These are phyloP conservation scores for Ascoidea rubescens DNA, from an alignment of 805 yeast species.

Conservation along the genomic window DNA sequence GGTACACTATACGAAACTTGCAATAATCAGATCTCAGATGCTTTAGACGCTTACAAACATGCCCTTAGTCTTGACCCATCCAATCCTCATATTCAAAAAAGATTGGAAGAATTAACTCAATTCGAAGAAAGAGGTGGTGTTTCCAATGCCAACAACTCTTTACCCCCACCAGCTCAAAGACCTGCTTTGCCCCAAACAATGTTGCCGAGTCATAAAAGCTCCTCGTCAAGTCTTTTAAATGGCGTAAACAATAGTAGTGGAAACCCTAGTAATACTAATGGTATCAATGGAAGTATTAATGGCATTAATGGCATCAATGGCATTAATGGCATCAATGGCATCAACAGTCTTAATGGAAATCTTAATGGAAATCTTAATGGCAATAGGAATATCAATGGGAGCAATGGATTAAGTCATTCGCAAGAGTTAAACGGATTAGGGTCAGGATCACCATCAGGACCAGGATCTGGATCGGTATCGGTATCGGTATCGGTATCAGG, in stretches of 20 bases:
- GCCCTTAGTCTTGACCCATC: slow-evolving; percentile 93
- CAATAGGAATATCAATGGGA: too few species aligned
- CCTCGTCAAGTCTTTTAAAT: slow-evolving; percentile 7
- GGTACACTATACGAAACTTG: slow-evolving; percentile 96
- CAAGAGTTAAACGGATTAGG: too few species aligned
- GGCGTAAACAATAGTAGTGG: not conserved
- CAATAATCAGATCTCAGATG: slow-evolving; percentile 89
- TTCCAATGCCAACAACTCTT: slow-evolving; percentile 31
- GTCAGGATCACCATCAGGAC: too few species aligned
- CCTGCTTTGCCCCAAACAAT: slow-evolving; percentile 49
- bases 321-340: too few species aligned
- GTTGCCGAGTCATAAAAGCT: slow-evolving; percentile 32
- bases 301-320: too few species aligned
- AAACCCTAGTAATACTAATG: not conserved
- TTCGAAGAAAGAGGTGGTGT: slow-evolving; percentile 58
- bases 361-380: too few species aligned
- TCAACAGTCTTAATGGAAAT: too few species aligned
- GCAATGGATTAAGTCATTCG: too few species aligned
- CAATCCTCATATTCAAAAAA: slow-evolving; percentile 86
- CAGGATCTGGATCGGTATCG: too few species aligned
- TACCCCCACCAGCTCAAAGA: slow-evolving; percentile 55
- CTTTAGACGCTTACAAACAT: slow-evolving; percentile 91
- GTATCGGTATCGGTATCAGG: too few species aligned
- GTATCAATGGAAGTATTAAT: not conserved
- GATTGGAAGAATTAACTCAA: slow-evolving; percentile 73